These are phyloP conservation scores for Chenopodium suecicum DNA, from an alignment of 148 eudicot species.

Conservation along the genomic window DNA sequence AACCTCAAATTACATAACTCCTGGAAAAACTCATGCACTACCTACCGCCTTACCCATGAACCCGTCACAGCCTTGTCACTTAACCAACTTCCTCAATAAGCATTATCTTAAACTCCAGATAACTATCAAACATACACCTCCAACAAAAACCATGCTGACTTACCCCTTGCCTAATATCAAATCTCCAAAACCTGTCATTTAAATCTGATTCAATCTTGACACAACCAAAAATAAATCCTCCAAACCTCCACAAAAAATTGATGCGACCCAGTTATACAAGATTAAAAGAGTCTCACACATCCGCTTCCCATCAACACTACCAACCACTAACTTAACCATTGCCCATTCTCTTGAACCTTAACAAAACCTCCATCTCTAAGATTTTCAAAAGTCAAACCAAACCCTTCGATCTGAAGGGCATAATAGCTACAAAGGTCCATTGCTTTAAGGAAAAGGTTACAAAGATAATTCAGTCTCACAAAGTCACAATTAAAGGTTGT, in stretches of 20 bases:
- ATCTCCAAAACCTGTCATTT: background rate
- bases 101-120: background rate
- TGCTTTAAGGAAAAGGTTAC: background rate
- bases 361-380: background rate
- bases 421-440: background rate
- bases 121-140: background rate
- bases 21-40: background rate
- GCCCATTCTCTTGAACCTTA: background rate
- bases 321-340: too few relatives aligned
- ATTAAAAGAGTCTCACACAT: background rate
- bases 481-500: background rate
- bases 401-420: background rate
- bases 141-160: slow-evolving; percentile 1
- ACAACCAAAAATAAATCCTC: background rate
- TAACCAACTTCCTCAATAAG: background rate
- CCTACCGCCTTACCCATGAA: background rate
- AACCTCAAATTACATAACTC: background rate
- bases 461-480: background rate
- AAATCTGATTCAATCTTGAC: background rate
- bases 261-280: background rate
- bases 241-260: background rate
- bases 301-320: background rate
- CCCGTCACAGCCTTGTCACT: background rate
- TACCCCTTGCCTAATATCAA: background rate
- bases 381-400: background rate